Base-by-base conservation (phyloP, 805 yeast genomes). In the Limtongia smithiae region DNA sequence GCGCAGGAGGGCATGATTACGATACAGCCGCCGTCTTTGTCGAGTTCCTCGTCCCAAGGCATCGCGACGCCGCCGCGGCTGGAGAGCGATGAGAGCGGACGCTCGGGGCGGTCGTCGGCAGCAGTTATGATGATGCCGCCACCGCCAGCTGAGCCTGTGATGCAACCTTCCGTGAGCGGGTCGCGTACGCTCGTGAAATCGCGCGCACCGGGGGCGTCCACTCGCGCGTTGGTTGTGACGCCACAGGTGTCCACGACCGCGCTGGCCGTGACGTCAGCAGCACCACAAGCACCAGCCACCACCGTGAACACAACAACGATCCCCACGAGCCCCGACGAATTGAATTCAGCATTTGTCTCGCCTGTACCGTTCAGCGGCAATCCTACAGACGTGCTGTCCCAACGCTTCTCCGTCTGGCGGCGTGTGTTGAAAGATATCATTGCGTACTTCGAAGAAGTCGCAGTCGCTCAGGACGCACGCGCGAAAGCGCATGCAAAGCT, bases 331-430 rank as follows among this genome's bases (percentile, higher is more conserved):
- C 6, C 46, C 14, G 48, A 44, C 33, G 43, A 54, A 15, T 28
- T 28, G 33, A 36, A 39, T 45, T 45, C 41, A 30, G 57, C 50
- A 11, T 43, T 48, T 33, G 28, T 20, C 36, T 44, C 60, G 20
- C 60, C 60, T 20, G 55, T 83, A 34, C 89, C 89, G 4, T 73
- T 78, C 6, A 67, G 70, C 37, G 79, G 84, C 2, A 80, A 80
- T 58, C 97, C 97, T 9, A 89, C 97, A 1, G 97, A 90, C 50
- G 78, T 85, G 5, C 71, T 91, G 51, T 93, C 96, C 1, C 75
- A 79, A 25, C 73, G 97, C 55, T 90, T 91, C 65, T 76, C 81
- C 42, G 83, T 94, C 2, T 91, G 97, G 96, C 74, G 96, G 50
- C 75, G 78, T 35, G 79, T 90, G 47, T 81, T 89, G 49, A 80